Evolutionary conservation across 1,139 yeast genomes (phyloP).

Genomic region (Candida glucosophila): DNA sequence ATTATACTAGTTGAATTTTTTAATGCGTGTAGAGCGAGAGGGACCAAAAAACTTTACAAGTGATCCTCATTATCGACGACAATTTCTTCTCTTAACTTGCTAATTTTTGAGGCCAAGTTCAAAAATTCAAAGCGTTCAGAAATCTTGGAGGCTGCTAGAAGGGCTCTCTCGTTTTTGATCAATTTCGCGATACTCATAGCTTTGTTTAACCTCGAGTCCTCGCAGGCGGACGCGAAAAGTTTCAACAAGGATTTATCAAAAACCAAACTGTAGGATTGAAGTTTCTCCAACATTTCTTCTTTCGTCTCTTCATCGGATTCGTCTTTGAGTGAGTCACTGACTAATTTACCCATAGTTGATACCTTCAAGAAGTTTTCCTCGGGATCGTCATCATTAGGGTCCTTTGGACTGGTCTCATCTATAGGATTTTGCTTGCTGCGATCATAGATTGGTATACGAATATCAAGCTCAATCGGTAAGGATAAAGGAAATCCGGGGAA

Average conservation of each 20-base stretch:
- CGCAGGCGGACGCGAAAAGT: slow-evolving; percentile 71
- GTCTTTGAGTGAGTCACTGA: slow-evolving; percentile 34
- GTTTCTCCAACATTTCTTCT: slow-evolving; percentile 37
- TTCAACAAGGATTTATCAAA: slow-evolving; percentile 72
- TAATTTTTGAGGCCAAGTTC: slow-evolving; percentile 59
- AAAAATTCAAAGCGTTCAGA: slow-evolving; percentile 70
- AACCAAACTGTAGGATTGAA: slow-evolving; percentile 40
- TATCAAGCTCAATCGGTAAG: slow-evolving; percentile 68
- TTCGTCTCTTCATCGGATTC: slow-evolving; percentile 23
- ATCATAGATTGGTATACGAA: slow-evolving; percentile 69
- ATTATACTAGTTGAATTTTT: no score
- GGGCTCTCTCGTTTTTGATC: slow-evolving; percentile 68
- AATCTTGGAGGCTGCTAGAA: slow-evolving; percentile 76
- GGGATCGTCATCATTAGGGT: slow-evolving; percentile 28
- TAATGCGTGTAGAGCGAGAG: no score
- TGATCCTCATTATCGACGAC: slow-evolving; percentile 20
- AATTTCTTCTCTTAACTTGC: slow-evolving; percentile 50
- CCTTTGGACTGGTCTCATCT: slow-evolving; percentile 22
- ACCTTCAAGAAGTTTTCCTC: slow-evolving; percentile 39
- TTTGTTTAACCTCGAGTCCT: slow-evolving; percentile 53
- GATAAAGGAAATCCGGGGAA: slow-evolving; percentile 72
- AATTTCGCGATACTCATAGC: slow-evolving; percentile 65
- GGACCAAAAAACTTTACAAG: slow-evolving; percentile 3
- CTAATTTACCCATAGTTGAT: slow-evolving; percentile 40
- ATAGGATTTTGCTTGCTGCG: no score